Percentiles rank a stretch among this genome's conserved stretches.
Conservation (phyloP, 345 rosid species). For the Melaleuca quinquenervia region DNA sequence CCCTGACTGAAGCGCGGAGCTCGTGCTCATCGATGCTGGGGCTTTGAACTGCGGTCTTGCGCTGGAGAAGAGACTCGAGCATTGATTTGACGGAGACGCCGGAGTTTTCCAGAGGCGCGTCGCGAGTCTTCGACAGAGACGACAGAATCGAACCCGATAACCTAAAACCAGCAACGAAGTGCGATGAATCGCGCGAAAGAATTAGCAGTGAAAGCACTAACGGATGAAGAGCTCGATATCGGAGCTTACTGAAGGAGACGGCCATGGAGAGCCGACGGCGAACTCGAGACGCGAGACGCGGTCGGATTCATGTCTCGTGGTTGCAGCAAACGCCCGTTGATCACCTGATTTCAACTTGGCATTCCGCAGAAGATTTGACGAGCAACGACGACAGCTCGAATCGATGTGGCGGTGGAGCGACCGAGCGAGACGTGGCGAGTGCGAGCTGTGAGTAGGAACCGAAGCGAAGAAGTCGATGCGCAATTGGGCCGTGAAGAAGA, state of each 20-base stretch:
- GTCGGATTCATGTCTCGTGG: not conserved
- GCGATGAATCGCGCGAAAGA: not conserved
- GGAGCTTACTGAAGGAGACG: slow-evolving; percentile 38
- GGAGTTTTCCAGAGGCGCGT: slow-evolving; percentile 32
- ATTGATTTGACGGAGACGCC: slow-evolving; percentile 32
- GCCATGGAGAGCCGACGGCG: slow-evolving; percentile 12
- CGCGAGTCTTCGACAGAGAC: slow-evolving; percentile 25
- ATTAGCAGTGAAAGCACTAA: not conserved
- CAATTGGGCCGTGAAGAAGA: not conserved
- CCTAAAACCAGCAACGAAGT: slow-evolving; percentile 17
- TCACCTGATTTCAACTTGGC: not conserved
- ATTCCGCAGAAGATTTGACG: not conserved
- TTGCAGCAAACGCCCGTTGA: not conserved
- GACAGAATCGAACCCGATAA: slow-evolving; percentile 24
- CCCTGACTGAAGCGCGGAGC: slow-evolving; percentile 15
- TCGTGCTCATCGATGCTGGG: slow-evolving; percentile 5
- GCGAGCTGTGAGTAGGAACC: not conserved
- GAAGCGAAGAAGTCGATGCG: not conserved
- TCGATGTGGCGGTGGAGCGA: not conserved
- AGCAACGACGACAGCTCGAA: not conserved
- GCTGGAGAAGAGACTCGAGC: slow-evolving; percentile 42
- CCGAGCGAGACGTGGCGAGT: not conserved
- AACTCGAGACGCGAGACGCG: not conserved
- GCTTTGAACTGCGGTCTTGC: not conserved
- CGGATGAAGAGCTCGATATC: not conserved